Evolutionary conservation across 1,284 basidiomycete genomes (phyloP), one percentile per base, ranked within the genome.

Genomic region (Agroathelia rolfsii): DNA sequence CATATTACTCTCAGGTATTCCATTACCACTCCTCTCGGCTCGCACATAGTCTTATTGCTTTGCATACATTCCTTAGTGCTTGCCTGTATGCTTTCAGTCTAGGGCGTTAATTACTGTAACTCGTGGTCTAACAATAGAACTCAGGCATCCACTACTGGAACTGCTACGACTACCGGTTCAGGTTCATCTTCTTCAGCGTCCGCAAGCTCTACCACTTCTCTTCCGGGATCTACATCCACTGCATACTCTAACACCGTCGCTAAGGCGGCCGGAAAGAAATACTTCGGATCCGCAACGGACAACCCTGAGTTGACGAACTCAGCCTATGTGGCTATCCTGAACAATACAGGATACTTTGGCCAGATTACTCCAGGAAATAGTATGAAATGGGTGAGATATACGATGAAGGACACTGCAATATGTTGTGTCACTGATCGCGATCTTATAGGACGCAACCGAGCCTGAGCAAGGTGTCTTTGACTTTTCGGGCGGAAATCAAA

Each of bases 201-300:
- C n/a, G n/a, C n/a, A n/a, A n/a, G n/a, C n/a, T n/a, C 40, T 8
- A 21, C 40, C 9, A 40, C 37, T 11, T 31, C 42, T 25, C 32
- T 42, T 11, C 34, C 43, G 17, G 44, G 44, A 8, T 20, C 46
- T 10, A 44, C 45, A n/a, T 45, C 46, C 10, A 47, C 49, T 9
- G 34, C 39, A 15, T 24, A 19, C 18, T 49, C 71, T 11, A 51
- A 64, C 40, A 47, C 46, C 4, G 54, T 61, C 13, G 69, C 70
- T 2, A 59, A 56, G 40, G 52, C 64, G 14, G 61, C 64, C 10
- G 66, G 68, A 11, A 73, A 73, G 51, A 45, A 58, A 19, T 76
- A 76, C 55, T 70, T 76, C 35, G 73, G 74, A 17, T 60, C 66
- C 10, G 72, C 72, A n/a, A 74, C 71, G 1, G 70, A 72, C 50